Evolutionary conservation across 2,329 filamentous ascomycete species (phyloP).

Genomic region (Dactylellina cionopaga): DNA sequence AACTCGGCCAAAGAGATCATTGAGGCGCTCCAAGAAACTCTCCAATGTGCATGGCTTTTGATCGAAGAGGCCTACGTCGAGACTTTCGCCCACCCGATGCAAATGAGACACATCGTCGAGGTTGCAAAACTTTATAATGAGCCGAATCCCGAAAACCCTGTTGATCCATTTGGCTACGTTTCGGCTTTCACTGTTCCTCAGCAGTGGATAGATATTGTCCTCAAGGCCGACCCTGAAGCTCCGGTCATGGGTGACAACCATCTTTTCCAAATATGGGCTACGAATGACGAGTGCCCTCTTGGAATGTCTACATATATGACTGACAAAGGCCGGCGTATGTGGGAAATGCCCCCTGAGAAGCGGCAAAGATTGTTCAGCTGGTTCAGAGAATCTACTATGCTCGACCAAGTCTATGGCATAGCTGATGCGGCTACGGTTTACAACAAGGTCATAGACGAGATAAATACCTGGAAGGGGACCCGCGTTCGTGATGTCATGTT

Average conservation of each 20-base stretch:
- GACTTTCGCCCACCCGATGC: slow-evolving; percentile 66
- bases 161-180: slow-evolving; percentile 33
- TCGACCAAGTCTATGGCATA: slow-evolving; percentile 66
- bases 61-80: slow-evolving; percentile 41
- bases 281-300: slow-evolving; percentile 63
- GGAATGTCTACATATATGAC: slow-evolving; percentile 57
- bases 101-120: slow-evolving; percentile 65
- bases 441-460: slow-evolving; percentile 63
- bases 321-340: slow-evolving; percentile 61
- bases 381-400: slow-evolving; percentile 64
- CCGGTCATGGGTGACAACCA: slow-evolving; percentile 63
- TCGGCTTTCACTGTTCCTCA: slow-evolving; percentile 32
- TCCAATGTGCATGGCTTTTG: slow-evolving; percentile 12
- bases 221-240: slow-evolving; percentile 62
- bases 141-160: slow-evolving; percentile 59
- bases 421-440: slow-evolving; percentile 61
- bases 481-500: slow-evolving; percentile 63
- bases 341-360: slow-evolving; percentile 63
- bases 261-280: slow-evolving; percentile 64
- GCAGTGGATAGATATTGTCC: background rate
- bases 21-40: background rate
- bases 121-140: slow-evolving; percentile 69
- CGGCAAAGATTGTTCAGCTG: slow-evolving; percentile 60
- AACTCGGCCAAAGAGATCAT: slow-evolving; percentile 16
- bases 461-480: slow-evolving; percentile 63